Evolutionary conservation across 2,329 filamentous ascomycete genomes (phyloP).

Genomic region (Cryphonectria nitschkei): DNA sequence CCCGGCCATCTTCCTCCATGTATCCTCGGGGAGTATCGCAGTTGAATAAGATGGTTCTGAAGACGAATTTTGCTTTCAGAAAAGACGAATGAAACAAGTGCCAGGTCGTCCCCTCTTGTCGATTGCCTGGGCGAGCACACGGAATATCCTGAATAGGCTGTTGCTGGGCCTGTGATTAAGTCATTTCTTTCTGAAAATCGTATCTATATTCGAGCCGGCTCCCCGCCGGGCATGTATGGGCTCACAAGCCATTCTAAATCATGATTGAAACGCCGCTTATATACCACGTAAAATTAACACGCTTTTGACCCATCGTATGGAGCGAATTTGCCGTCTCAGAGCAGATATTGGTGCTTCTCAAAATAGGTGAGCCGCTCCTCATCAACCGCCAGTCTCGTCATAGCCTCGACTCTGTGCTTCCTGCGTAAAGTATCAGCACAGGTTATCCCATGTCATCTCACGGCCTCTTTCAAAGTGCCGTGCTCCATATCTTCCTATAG

Average conservation of each 20-base stretch:
- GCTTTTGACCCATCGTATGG: not conserved
- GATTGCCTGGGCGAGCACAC: not conserved
- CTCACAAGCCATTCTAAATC: not conserved
- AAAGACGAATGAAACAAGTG: not conserved
- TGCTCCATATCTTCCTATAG: not conserved
- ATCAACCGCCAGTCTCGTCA: not conserved
- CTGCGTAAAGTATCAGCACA: conserved; percentile 22
- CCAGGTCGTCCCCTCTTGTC: not conserved
- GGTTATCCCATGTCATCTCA: not conserved
- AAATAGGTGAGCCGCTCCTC: not conserved
- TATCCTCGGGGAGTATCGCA: not conserved
- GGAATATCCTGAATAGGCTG: not conserved
- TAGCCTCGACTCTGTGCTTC: conserved; percentile 23
- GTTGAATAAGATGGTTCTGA: not conserved
- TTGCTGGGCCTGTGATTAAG: not conserved
- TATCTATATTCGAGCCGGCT: not conserved
- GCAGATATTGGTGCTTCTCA: not conserved
- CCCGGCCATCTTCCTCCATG: not conserved
- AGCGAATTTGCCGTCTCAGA: not conserved
- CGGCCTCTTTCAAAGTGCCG: not conserved
- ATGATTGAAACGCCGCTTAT: not conserved
- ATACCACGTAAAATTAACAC: not conserved
- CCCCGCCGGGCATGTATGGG: not conserved
- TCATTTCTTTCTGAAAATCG: not conserved
- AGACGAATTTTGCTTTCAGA: not conserved